These are phyloP conservation scores for Guadua angustifolia DNA, from an alignment of 176 grass and related monocot genomes.

Conservation along the genomic window DNA sequence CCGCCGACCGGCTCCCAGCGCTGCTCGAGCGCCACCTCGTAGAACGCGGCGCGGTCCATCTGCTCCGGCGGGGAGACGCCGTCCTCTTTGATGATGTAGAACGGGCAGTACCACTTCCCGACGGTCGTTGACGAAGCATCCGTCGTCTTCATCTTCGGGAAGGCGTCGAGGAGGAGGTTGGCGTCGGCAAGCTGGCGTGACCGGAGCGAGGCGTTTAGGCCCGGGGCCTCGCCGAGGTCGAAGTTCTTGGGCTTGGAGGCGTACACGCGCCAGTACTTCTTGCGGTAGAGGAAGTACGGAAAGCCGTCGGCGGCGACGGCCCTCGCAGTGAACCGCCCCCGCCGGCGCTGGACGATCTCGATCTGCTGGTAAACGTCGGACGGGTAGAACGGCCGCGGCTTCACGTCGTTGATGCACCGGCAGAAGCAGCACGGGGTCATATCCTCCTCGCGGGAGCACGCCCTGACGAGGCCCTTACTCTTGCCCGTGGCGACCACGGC, in stretches of 20 bases:
- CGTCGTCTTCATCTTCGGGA: neutral
- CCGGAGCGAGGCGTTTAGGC: constrained; percentile 35
- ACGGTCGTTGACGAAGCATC: neutral
- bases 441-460: constrained; percentile 66
- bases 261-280: constrained; percentile 51
- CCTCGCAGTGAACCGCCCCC: constrained; percentile 58
- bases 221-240: constrained; percentile 45
- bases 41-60: constrained; percentile 53
- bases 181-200: neutral
- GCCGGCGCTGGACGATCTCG: constrained; percentile 49
- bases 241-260: constrained; percentile 36
- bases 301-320: constrained; percentile 54
- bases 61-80: constrained; percentile 27
- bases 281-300: constrained; percentile 44
- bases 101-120: constrained; percentile 68
- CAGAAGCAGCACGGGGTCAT: constrained; percentile 51
- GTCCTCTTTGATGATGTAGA: constrained; percentile 52
- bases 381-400: constrained; percentile 56
- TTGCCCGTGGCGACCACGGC: constrained; percentile 45
- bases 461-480: constrained; percentile 44
- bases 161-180: neutral
- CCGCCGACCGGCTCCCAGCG: constrained; percentile 45
- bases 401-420: constrained; percentile 36
- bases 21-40: constrained; percentile 53
- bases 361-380: constrained; percentile 72